phyloP scores from a whole-genome alignment of 2,329 filamentous ascomycete species.

The Cladosporium sp. region DNA sequence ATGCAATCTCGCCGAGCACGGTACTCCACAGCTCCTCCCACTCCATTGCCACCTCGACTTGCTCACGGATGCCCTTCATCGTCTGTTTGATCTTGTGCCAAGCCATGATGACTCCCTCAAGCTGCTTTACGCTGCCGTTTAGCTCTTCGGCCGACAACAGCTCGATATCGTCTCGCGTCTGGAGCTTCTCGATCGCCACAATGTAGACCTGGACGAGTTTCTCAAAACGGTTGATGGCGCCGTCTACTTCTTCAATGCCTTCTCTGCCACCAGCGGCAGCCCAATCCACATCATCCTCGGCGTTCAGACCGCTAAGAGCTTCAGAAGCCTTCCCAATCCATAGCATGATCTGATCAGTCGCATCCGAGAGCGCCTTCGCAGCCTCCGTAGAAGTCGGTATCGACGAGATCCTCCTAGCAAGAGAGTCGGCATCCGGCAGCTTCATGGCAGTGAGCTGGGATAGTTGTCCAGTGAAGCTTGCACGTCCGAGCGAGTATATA shows the following conservation, averaged over 20 bases:
- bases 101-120: constrained; percentile 79
- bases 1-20: constrained; percentile 87
- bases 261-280: constrained; percentile 81
- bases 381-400: constrained; percentile 84
- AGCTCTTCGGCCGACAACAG: constrained; percentile 68
- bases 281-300: constrained; percentile 97
- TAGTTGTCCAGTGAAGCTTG: constrained; percentile 89
- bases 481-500: constrained; percentile 87
- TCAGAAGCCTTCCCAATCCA: constrained; percentile 94
- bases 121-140: constrained; percentile 72
- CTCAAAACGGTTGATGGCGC: constrained; percentile 78
- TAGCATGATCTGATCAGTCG: constrained; percentile 84
- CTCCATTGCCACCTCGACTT: constrained; percentile 97
- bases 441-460: constrained; percentile 87
- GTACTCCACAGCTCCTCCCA: constrained; percentile 97
- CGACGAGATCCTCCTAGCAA: constrained; percentile 77
- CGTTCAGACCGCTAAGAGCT: constrained; percentile 82
- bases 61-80: constrained; percentile 74
- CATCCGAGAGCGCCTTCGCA: constrained; percentile 74
- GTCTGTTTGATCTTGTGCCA: constrained; percentile 79
- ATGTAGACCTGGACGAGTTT: constrained; percentile 89
- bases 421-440: constrained; percentile 76
- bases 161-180: constrained; percentile 71
- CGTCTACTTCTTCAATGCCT: constrained; percentile 65
- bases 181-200: constrained; percentile 85